Evolutionary conservation across 257 asterid species (phyloP).

Genomic region (Solanum rostratum): DNA sequence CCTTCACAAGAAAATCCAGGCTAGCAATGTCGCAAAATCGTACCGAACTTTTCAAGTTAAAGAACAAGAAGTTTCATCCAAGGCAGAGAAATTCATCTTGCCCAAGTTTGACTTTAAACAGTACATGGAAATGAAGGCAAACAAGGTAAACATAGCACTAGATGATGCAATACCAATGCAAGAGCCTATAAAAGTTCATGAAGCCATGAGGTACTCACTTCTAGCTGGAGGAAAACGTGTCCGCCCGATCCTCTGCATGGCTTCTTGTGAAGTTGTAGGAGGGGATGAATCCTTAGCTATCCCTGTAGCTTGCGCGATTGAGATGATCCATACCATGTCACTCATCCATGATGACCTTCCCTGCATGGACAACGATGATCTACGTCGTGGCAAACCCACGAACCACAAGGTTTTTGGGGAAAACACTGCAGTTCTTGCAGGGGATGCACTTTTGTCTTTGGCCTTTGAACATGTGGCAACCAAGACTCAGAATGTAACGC

Average conservation of each 20-base stretch:
- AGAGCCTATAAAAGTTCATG: slow-evolving; percentile 39
- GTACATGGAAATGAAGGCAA: slow-evolving; percentile 36
- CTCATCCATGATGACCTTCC: slow-evolving; percentile 71
- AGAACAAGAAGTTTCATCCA: slow-evolving; percentile 5
- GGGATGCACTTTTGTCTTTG: slow-evolving; percentile 54
- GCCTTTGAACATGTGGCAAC: slow-evolving; percentile 52
- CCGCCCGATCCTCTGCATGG: slow-evolving; percentile 53
- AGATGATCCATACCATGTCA: slow-evolving; percentile 76
- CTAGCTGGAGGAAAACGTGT: slow-evolving; percentile 63
- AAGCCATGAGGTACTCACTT: slow-evolving; percentile 65
- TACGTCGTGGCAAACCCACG: slow-evolving; percentile 55
- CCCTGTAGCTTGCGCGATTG: slow-evolving; percentile 52
- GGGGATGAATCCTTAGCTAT: slow-evolving; percentile 36
- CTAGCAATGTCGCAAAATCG: slow-evolving; percentile 14
- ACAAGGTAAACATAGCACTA: slow-evolving; percentile 33
- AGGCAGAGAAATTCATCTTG: background rate
- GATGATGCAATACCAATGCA: slow-evolving; percentile 50
- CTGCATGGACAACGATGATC: slow-evolving; percentile 60
- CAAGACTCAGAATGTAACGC: slow-evolving; percentile 16
- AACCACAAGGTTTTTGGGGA: slow-evolving; percentile 56
- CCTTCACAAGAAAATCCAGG: slow-evolving; percentile 14
- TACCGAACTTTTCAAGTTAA: slow-evolving; percentile 1
- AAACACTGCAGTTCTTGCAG: slow-evolving; percentile 52
- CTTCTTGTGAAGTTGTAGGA: slow-evolving; percentile 52
- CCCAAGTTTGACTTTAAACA: slow-evolving; percentile 35